These are phyloP conservation scores for Malus fusca DNA, from an alignment of 306 rosid species.

Conservation along the genomic window DNA sequence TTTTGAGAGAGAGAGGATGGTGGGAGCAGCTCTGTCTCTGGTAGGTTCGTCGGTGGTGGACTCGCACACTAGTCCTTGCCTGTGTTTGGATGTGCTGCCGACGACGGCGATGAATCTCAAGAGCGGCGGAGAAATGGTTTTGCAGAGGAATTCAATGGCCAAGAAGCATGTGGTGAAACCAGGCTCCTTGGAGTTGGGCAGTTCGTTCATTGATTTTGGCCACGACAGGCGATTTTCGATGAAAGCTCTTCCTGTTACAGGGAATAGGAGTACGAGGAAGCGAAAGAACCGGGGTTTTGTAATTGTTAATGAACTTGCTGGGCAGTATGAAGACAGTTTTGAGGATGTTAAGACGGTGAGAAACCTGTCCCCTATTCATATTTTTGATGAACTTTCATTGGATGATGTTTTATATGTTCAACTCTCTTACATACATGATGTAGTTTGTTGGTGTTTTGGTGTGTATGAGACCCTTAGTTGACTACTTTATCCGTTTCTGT, in stretches of 20 bases:
- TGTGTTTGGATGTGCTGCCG: slow-evolving; percentile 76
- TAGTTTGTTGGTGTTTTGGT: background rate
- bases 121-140: slow-evolving; percentile 51
- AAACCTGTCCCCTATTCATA: background rate
- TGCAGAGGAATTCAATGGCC: slow-evolving; percentile 39
- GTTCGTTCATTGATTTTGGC: slow-evolving; percentile 57
- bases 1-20: slow-evolving; percentile 37
- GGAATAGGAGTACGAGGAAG: slow-evolving; percentile 44
- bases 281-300: slow-evolving; percentile 41
- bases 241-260: slow-evolving; percentile 20
- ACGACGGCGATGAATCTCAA: slow-evolving; percentile 50
- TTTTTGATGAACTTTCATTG: background rate
- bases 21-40: slow-evolving; percentile 54
- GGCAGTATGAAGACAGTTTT: slow-evolving; percentile 82
- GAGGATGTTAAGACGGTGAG: slow-evolving; percentile 80
- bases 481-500: background rate
- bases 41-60: slow-evolving; percentile 77
- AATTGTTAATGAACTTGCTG: slow-evolving; percentile 67
- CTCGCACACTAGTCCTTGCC: slow-evolving; percentile 69
- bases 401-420: background rate
- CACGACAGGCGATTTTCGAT: slow-evolving; percentile 49
- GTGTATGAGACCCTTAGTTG: background rate
- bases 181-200: slow-evolving; percentile 39
- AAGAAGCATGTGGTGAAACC: slow-evolving; percentile 39
- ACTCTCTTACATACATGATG: background rate